Evolutionary conservation across 306 rosid genomes (phyloP).

Genomic region (Albizia julibrissin): DNA sequence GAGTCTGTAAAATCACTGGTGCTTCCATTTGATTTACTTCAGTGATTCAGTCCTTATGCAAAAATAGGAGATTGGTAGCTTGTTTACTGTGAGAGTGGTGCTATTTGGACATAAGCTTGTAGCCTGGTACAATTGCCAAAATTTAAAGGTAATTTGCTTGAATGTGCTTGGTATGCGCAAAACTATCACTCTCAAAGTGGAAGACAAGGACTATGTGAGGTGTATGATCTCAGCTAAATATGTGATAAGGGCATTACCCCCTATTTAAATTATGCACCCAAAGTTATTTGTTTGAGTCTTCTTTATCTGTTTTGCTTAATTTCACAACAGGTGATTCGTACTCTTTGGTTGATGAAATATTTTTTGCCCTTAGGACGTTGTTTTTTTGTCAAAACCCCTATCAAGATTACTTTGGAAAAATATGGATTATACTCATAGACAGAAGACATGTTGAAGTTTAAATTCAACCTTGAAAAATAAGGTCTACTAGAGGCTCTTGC

Average conservation of each 20-base stretch:
- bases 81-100: not conserved
- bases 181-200: not conserved
- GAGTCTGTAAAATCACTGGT: conserved; percentile 10
- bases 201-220: not conserved
- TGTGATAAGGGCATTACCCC: not conserved
- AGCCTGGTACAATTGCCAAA: not conserved
- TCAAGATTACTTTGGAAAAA: not conserved
- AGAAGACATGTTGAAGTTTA: not conserved
- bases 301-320: not conserved
- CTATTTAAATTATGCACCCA: not conserved
- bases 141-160: conserved; percentile 3
- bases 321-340: not conserved
- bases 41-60: conserved; percentile 13
- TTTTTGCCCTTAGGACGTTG: not conserved
- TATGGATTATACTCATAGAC: not conserved
- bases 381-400: not conserved
- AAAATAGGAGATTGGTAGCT: not conserved
- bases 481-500: not conserved
- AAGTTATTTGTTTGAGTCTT: not conserved
- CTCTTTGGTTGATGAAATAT: not conserved
- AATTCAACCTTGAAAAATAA: not conserved
- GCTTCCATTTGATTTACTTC: conserved; percentile 31
- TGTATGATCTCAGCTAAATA: not conserved
- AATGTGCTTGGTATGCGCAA: not conserved
- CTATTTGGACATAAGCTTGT: not conserved